A percentile compares a stretch with the other conserved stretches of the same genome.
phyloP scores from a whole-genome alignment of 2,329 filamentous ascomycete species.

The Colletotrichum spaethianum region DNA sequence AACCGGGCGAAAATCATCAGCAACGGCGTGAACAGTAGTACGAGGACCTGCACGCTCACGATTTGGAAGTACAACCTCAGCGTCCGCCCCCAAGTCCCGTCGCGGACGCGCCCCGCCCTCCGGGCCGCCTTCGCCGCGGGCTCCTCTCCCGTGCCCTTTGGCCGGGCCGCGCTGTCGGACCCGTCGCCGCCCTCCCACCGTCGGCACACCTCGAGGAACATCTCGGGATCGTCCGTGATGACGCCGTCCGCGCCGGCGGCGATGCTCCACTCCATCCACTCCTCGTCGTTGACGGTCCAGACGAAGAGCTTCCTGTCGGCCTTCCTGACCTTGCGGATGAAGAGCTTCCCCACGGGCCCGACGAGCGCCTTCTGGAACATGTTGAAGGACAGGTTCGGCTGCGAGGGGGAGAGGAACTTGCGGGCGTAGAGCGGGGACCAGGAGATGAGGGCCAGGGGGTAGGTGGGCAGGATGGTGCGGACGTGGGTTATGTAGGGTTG shows the following conservation, averaged over 20 bases:
- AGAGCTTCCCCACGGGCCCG: slow-evolving; percentile 75
- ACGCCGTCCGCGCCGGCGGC: slow-evolving; percentile 79
- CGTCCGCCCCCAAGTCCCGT: slow-evolving; percentile 16
- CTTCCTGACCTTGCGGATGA: slow-evolving; percentile 71
- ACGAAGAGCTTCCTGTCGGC: slow-evolving; percentile 72
- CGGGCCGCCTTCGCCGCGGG: background rate
- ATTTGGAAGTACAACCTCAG: slow-evolving; percentile 26
- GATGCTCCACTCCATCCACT: slow-evolving; percentile 87
- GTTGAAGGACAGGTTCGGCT: slow-evolving; percentile 82
- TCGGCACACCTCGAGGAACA: slow-evolving; percentile 73
- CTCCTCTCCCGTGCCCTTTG: background rate
- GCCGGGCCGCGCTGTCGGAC: background rate
- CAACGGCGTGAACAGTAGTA: slow-evolving; percentile 32
- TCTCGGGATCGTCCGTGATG: slow-evolving; percentile 85
- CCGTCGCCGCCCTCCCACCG: slow-evolving; percentile 10
- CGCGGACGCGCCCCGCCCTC: background rate
- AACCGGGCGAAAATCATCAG: slow-evolving; percentile 34
- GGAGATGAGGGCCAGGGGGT: slow-evolving; percentile 77
- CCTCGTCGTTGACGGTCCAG: slow-evolving; percentile 89
- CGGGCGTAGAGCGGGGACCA: slow-evolving; percentile 77
- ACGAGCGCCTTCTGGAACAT: slow-evolving; percentile 79
- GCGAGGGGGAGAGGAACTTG: slow-evolving; percentile 70
- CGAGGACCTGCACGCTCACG: slow-evolving; percentile 23
- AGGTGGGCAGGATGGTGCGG: slow-evolving; percentile 72
- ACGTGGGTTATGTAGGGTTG: slow-evolving; percentile 76